Evolutionary conservation across 345 rosid species (phyloP).

Genomic region (Murraya koenigii): DNA sequence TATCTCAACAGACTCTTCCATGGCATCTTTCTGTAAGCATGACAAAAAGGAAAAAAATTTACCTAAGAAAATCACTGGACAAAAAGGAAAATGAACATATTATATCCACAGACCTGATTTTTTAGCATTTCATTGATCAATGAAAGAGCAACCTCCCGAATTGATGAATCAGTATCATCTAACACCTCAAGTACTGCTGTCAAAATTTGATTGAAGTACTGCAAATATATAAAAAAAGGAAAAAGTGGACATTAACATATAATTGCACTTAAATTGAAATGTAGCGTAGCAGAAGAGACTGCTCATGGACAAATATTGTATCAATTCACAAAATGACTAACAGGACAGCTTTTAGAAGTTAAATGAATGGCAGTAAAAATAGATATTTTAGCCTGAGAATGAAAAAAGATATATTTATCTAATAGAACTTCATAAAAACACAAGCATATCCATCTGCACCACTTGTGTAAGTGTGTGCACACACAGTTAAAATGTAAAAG

Average conservation of each 20-base stretch:
- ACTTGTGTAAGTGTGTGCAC: no score
- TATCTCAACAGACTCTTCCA: constrained; percentile 94
- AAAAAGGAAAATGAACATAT: background rate
- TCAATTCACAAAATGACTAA: background rate
- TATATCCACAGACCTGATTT: constrained; percentile 58
- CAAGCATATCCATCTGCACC: background rate
- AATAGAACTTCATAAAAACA: background rate
- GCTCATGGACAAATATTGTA: background rate
- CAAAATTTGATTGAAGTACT: constrained; percentile 97
- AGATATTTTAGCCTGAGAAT: background rate
- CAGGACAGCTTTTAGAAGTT: background rate
- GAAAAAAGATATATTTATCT: background rate
- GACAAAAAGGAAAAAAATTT: background rate
- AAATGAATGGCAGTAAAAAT: background rate
- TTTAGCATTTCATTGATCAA: constrained; percentile 84
- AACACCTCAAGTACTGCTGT: constrained; percentile 92
- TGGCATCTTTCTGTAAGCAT: constrained; percentile 63
- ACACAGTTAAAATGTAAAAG: background rate
- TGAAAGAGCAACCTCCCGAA: constrained; percentile 72
- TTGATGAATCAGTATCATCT: constrained; percentile 67
- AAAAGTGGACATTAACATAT: constrained; percentile 16
- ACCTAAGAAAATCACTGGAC: constrained; percentile 13
- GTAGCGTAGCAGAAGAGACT: background rate
- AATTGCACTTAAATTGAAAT: background rate
- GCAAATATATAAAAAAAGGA: constrained; percentile 28